These are phyloP conservation scores for Ceratocystiopsis sp. DNA, from an alignment of 2,329 filamentous ascomycete species.

Conservation along the genomic window DNA sequence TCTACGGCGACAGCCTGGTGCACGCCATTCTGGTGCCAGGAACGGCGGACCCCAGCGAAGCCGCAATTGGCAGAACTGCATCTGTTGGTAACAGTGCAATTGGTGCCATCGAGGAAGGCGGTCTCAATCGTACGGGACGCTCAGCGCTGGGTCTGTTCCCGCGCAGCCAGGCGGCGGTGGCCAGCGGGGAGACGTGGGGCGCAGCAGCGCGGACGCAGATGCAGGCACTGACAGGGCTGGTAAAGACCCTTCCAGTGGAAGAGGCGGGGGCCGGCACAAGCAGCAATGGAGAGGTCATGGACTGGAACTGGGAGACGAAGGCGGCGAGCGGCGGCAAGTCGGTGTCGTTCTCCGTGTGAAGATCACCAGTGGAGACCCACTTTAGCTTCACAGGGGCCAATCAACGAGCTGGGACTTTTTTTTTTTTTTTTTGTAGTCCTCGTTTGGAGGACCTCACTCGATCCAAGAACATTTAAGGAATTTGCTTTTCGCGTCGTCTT, in stretches of 20 bases:
- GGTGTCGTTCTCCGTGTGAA: constrained; percentile 5
- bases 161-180: constrained; percentile 5
- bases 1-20: constrained; percentile 9
- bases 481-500: neutral
- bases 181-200: constrained; percentile 7
- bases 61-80: too few relatives aligned
- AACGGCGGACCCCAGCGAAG: too few relatives aligned
- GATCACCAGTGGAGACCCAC: neutral
- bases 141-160: constrained; percentile 8
- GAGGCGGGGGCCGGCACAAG: too few relatives aligned
- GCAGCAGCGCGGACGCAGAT: constrained; percentile 8
- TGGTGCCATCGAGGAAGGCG: neutral
- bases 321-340: neutral
- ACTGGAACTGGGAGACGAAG: neutral
- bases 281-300: neutral
- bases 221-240: constrained; percentile 6
- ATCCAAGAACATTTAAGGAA: neutral
- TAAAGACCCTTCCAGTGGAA: constrained; percentile 4
- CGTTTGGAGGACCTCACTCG: too few relatives aligned
- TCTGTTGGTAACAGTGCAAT: neutral
- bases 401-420: too few relatives aligned
- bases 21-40: constrained; percentile 8
- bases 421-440: too few relatives aligned
- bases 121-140: constrained; percentile 7
- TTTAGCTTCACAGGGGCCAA: too few relatives aligned